A percentile compares a stretch with the other conserved stretches of the same genome.
These are phyloP conservation scores for Erodium texanum DNA, from an alignment of 441 rosid genomes.

Conservation along the genomic window DNA sequence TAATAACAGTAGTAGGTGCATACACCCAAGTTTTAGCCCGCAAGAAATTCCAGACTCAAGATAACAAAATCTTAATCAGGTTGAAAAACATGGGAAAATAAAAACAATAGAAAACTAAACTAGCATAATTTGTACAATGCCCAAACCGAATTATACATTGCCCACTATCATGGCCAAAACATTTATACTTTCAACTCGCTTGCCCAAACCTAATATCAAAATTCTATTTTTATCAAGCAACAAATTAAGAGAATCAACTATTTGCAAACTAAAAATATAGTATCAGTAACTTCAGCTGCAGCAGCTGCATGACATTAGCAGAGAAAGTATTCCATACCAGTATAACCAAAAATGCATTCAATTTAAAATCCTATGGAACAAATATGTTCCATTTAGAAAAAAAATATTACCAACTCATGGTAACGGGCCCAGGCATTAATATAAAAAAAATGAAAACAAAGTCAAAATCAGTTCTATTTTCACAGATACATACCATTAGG, in stretches of 20 bases:
- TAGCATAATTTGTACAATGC: too few relatives aligned
- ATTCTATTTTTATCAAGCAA: background rate
- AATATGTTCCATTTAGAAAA: too few relatives aligned
- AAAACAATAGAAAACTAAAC: too few relatives aligned
- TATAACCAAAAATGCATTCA: constrained; percentile 1
- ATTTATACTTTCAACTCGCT: too few relatives aligned
- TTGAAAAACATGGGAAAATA: too few relatives aligned
- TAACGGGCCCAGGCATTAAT: background rate
- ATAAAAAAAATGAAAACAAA: background rate
- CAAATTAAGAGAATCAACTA: background rate
- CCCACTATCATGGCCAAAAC: too few relatives aligned
- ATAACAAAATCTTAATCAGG: too few relatives aligned
- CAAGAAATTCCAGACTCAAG: too few relatives aligned
- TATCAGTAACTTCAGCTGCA: background rate
- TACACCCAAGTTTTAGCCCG: too few relatives aligned
- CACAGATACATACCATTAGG: constrained; percentile 60
- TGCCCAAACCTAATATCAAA: too few relatives aligned
- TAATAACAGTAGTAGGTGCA: too few relatives aligned
- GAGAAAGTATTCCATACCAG: background rate
- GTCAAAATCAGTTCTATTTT: background rate
- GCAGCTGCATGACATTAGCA: background rate
- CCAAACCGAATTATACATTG: too few relatives aligned
- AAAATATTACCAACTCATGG: background rate
- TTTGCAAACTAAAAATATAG: background rate
- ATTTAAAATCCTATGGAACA: background rate